Conservation (phyloP, 352 stramenopile genomes). For the Phytopythium vexans region DNA sequence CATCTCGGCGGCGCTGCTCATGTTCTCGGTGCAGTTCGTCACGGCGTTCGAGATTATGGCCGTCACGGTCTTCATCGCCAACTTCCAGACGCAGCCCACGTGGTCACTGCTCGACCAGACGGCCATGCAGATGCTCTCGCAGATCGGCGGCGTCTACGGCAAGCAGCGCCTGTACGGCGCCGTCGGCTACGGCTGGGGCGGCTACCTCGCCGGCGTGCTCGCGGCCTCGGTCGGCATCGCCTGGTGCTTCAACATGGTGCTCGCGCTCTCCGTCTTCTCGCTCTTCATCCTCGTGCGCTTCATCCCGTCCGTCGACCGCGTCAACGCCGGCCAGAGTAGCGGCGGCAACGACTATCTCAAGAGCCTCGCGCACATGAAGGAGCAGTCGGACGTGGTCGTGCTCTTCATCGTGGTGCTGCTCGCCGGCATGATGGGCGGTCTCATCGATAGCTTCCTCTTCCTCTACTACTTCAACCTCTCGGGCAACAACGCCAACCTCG, state of each 20-base stretch:
- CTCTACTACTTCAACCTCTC: conserved; percentile 74
- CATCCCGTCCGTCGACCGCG: conserved; percentile 42
- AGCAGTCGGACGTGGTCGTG: conserved; percentile 57
- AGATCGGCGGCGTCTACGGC: conserved; percentile 66
- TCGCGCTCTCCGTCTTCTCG: conserved; percentile 49
- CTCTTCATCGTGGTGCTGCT: conserved; percentile 67
- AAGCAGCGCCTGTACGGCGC: conserved; percentile 76
- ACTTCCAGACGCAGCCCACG: conserved; percentile 70
- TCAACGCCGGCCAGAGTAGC: conserved; percentile 14
- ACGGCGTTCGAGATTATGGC: conserved; percentile 65
- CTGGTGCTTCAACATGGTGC: conserved; percentile 80
- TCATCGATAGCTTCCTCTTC: conserved; percentile 73
- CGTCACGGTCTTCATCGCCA: conserved; percentile 66
- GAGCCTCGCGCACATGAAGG: conserved; percentile 37
- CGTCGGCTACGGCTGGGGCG: conserved; percentile 61
- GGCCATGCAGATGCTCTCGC: conserved; percentile 55
- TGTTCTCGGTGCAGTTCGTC: conserved; percentile 69
- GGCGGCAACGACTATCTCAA: conserved; percentile 30
- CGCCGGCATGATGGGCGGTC: conserved; percentile 48
- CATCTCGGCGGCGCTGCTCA: conserved; percentile 54
- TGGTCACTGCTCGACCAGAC: conserved; percentile 68
- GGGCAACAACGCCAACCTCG: conserved; percentile 51
- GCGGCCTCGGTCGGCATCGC: conserved; percentile 56
- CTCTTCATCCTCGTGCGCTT: conserved; percentile 50
- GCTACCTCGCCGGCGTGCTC: conserved; percentile 63